Percentiles rank a stretch among this genome's conserved stretches.
Conservation (phyloP, 208 protist species). For the Crithidia acanthocephali region DNA sequence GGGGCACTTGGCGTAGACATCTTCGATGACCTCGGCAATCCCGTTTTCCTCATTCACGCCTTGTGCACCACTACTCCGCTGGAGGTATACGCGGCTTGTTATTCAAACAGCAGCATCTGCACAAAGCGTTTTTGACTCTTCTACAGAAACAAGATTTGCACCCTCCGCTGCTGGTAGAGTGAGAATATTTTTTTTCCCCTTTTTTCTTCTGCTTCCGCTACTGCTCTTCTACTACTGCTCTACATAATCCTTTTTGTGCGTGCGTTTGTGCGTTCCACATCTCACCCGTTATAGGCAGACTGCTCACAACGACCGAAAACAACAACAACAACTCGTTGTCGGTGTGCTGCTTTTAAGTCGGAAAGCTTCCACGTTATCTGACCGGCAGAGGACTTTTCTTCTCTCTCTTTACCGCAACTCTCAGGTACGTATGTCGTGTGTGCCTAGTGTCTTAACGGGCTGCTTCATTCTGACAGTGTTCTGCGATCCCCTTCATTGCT, state of each 20-base stretch:
- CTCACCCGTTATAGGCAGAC: too few relatives aligned
- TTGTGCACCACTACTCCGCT: conserved; percentile 42
- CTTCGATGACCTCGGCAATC: conserved; percentile 55
- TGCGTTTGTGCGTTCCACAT: too few relatives aligned
- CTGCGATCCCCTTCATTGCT: too few relatives aligned
- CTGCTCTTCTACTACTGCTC: too few relatives aligned
- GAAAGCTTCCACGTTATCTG: too few relatives aligned
- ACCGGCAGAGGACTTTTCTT: too few relatives aligned
- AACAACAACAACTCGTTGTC: too few relatives aligned
- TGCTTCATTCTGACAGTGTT: too few relatives aligned
- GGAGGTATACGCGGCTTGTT: conserved; percentile 46
- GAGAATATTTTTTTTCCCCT: conserved; percentile 36
- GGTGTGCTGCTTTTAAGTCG: too few relatives aligned
- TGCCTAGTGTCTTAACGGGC: background rate
- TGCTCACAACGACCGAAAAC: too few relatives aligned
- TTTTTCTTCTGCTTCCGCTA: conserved; percentile 13
- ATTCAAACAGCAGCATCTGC: conserved; percentile 43
- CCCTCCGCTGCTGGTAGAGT: conserved; percentile 3
- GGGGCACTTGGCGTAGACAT: conserved; percentile 61
- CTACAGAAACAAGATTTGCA: background rate
- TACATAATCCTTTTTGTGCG: too few relatives aligned
- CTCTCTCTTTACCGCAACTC: too few relatives aligned
- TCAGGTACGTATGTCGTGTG: background rate
- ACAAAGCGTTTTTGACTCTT: background rate
- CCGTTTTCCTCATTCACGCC: conserved; percentile 56